These are phyloP conservation scores for Solioccasus polychromus DNA, from an alignment of 768 basidiomycete genomes.

Conservation along the genomic window DNA sequence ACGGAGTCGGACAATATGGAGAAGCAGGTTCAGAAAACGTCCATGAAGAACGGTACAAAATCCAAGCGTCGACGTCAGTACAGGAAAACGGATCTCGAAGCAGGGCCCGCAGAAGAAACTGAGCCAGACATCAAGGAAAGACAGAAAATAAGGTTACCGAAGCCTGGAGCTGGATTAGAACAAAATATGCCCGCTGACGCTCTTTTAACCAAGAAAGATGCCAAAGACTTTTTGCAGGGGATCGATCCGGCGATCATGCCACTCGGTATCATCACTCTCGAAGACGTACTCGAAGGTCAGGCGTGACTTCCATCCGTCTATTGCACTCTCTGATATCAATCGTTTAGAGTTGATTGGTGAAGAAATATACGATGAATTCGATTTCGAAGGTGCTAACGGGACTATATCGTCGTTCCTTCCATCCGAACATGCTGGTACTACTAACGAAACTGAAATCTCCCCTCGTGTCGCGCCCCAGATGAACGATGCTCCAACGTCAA, in stretches of 20 bases:
- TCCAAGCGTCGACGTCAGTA: slow-evolving; percentile 12
- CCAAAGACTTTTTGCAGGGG: slow-evolving; percentile 80
- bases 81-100: slow-evolving; percentile 23
- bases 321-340: not conserved
- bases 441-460: slow-evolving; percentile 24
- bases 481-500: slow-evolving; percentile 9
- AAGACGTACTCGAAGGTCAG: slow-evolving; percentile 86
- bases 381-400: slow-evolving; percentile 70
- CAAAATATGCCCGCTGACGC: slow-evolving; percentile 91
- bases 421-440: slow-evolving; percentile 31
- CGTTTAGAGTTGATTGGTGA: slow-evolving; percentile 83
- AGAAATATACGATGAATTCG: slow-evolving; percentile 91
- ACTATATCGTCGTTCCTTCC: slow-evolving; percentile 43
- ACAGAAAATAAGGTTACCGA: slow-evolving; percentile 29
- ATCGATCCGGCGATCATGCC: slow-evolving; percentile 83
- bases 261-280: slow-evolving; percentile 88
- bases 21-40: slow-evolving; percentile 11
- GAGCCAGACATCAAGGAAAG: slow-evolving; percentile 19
- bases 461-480: slow-evolving; percentile 6
- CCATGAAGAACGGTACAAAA: slow-evolving; percentile 13
- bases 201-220: slow-evolving; percentile 69
- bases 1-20: slow-evolving; percentile 18
- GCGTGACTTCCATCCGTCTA: not conserved
- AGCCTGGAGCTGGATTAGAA: slow-evolving; percentile 49
- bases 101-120: slow-evolving; percentile 15